Evolutionary conservation across 208 protist genomes (phyloP).

Genomic region (Leishmania mexicana): DNA sequence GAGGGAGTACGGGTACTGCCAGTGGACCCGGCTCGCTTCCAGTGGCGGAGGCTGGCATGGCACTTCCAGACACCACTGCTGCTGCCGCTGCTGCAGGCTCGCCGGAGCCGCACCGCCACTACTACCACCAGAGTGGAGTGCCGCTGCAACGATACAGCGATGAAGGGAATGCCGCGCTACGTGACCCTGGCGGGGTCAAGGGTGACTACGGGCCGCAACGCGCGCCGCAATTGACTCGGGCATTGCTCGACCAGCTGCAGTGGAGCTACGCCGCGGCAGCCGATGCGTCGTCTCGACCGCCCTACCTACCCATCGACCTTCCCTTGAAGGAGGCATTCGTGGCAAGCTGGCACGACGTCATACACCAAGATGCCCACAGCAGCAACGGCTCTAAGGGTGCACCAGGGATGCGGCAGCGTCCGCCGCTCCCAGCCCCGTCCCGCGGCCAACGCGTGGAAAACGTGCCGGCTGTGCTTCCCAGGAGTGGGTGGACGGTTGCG

Average conservation of each 20-base stretch:
- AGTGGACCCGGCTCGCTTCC: neutral
- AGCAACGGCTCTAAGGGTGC: neutral
- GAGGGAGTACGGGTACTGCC: neutral
- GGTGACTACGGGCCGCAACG: neutral
- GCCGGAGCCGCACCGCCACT: neutral
- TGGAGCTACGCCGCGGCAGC: neutral
- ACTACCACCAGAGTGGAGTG: neutral
- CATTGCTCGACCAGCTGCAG: conserved; percentile 18
- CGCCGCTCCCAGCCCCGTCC: conserved; percentile 8
- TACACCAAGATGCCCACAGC: neutral
- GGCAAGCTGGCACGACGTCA: neutral
- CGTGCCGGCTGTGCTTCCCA: neutral
- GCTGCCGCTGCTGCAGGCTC: neutral
- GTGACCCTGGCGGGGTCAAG: neutral
- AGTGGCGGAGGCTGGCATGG: neutral
- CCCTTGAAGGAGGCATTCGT: neutral
- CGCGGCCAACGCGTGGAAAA: neutral
- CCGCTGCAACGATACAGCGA: neutral
- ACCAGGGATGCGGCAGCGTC: neutral
- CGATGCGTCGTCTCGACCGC: neutral
- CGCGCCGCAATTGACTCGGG: conserved; percentile 14
- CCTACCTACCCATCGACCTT: neutral
- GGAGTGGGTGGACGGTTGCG: neutral
- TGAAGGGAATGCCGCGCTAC: neutral
- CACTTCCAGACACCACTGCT: neutral